Evolutionary conservation across 306 rosid genomes (phyloP).

Genomic region (Aeschynomene evenia): DNA sequence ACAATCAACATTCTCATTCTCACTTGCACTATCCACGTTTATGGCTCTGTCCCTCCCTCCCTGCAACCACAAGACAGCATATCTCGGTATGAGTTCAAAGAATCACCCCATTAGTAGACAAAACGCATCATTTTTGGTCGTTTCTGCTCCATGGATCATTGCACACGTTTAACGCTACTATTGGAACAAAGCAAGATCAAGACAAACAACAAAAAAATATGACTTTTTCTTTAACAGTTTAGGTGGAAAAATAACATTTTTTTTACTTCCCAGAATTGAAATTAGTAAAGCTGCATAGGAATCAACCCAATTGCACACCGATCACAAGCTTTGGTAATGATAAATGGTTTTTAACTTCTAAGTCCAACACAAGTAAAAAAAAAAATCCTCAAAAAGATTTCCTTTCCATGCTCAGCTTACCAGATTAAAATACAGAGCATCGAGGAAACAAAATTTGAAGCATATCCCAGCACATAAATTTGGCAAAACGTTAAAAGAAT

Average conservation of each 20-base stretch:
- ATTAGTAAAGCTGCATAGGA: slow-evolving; percentile 22
- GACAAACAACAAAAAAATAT: background rate
- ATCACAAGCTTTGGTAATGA: slow-evolving; percentile 14
- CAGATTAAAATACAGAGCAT: background rate
- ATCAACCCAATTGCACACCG: slow-evolving; percentile 20
- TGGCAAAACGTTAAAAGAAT: background rate
- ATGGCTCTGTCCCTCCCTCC: slow-evolving; percentile 20
- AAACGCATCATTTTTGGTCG: slow-evolving; percentile 32
- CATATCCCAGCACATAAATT: background rate
- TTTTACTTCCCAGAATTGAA: background rate
- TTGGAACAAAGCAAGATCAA: background rate
- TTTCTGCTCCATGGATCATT: slow-evolving; percentile 26
- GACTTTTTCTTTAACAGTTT: background rate
- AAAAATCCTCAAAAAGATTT: background rate
- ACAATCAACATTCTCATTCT: slow-evolving; percentile 42
- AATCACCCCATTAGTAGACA: slow-evolving; percentile 39
- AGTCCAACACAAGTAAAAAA: background rate
- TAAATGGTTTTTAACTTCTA: background rate
- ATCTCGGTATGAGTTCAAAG: slow-evolving; percentile 27
- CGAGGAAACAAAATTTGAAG: background rate
- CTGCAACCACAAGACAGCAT: slow-evolving; percentile 33
- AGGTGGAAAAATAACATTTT: slow-evolving; percentile 21
- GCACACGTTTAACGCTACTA: slow-evolving; percentile 13
- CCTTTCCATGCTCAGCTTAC: slow-evolving; percentile 26
- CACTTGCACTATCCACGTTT: slow-evolving; percentile 32